These are phyloP conservation scores for Rhizoclosmatium globosum DNA, from an alignment of 192 early-diverging fungal genomes.

Conservation along the genomic window DNA sequence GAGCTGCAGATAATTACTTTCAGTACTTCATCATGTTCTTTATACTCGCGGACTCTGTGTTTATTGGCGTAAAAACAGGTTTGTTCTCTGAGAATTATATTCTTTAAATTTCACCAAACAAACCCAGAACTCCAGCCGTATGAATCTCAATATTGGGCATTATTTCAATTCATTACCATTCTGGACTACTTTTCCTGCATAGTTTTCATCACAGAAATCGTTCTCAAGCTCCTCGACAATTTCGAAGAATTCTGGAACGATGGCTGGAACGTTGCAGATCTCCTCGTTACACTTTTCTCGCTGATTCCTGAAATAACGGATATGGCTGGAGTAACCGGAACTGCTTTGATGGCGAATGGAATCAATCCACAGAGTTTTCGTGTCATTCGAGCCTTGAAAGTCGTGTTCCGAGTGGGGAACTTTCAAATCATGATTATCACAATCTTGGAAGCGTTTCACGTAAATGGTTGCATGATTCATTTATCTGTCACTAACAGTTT, in stretches of 20 bases:
- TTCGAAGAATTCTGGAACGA: slow-evolving; percentile 39
- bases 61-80: slow-evolving; percentile 38
- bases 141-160: slow-evolving; percentile 33
- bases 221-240: slow-evolving; percentile 24
- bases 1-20: slow-evolving; percentile 13
- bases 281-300: slow-evolving; percentile 20
- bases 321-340: background rate
- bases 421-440: slow-evolving; percentile 54
- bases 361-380: slow-evolving; percentile 33
- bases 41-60: slow-evolving; percentile 25
- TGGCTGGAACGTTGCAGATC: slow-evolving; percentile 43
- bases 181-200: slow-evolving; percentile 32
- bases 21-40: slow-evolving; percentile 15
- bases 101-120: background rate
- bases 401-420: slow-evolving; percentile 45
- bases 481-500: background rate
- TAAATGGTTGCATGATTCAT: background rate
- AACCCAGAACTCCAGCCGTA: slow-evolving; percentile 23
- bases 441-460: slow-evolving; percentile 54
- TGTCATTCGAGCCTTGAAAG: slow-evolving; percentile 47
- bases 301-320: slow-evolving; percentile 33
- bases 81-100: background rate
- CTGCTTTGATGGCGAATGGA: background rate
- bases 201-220: slow-evolving; percentile 32
- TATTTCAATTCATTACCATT: slow-evolving; percentile 43